Base-by-base conservation (phyloP, 345 rosid species). In the Euphorbia tirucalli region DNA sequence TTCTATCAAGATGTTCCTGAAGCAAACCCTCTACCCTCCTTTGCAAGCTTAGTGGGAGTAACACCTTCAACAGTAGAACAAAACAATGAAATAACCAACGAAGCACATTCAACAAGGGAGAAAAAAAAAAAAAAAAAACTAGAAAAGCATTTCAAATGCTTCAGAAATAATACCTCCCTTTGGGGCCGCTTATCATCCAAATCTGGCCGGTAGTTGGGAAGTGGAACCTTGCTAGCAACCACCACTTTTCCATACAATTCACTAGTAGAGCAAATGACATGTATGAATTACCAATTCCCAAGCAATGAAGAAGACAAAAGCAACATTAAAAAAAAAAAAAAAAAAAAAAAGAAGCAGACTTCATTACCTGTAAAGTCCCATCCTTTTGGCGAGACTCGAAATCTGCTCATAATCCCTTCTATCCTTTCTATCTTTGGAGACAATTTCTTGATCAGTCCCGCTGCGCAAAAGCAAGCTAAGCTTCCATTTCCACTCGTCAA, bases 401-500 rank as follows among this genome's bases (percentile, higher is more conserved):
- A 95, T 90, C 78, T 95, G 99, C 70, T 95, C 98, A 77, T 85
- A 92, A 69, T 95, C 98, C 82, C 99, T 88, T 75, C 98, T 90
- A 75, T 95, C 99, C 68, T 92, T 84, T 82, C 88, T 89, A 83
- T 95, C 97, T 76, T 89, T 86, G 57, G 98, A 92, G 24, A 90
- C 87, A 73, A 95, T 84, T 80, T 95, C 99, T 76, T 84, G 89
- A 66, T 95, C 96, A 71, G 84, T 87, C 69, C 85, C 97, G 55
- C 78, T 90, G 25, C 87, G 93, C 72, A 87, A 64, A 44, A 95
- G 72, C 83, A 92, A 79, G 37, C 93, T 80, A 72, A 95, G 91
- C 80, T 95, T 95, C 99, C 99, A 95, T 77, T 92, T 95, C 99
- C 99, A 95, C 72, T 90, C 98, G 70, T 92, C 89, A 65, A 95